A percentile compares a stretch with the other conserved stretches of the same genome.
Conservation (phyloP, 257 asterid species). For the Solanum sitiens region DNA sequence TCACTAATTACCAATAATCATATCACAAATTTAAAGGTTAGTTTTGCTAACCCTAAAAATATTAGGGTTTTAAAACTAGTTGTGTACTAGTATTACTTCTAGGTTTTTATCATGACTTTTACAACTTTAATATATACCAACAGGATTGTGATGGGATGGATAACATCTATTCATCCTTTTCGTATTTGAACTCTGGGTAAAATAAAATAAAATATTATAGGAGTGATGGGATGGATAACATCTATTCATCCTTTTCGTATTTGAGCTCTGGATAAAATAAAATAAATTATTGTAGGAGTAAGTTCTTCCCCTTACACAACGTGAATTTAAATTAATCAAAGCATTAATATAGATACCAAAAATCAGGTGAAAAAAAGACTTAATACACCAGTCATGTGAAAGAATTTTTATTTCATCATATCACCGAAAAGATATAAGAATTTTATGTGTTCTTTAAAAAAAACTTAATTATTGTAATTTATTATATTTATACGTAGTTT, state of each 20-base stretch:
- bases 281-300: not conserved
- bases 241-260: not conserved
- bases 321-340: not conserved
- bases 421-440: not conserved
- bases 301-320: not conserved
- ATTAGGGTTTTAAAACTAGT: not conserved
- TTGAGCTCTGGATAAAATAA: not conserved
- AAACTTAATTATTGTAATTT: no score
- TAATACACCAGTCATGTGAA: not conserved
- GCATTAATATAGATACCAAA: no score
- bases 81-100: not conserved
- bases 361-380: not conserved
- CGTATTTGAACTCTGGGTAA: not conserved
- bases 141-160: not conserved
- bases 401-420: not conserved
- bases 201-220: not conserved
- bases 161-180: not conserved
- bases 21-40: conserved; percentile 16
- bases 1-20: conserved; percentile 7
- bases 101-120: not conserved
- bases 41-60: not conserved
- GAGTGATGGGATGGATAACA: not conserved
- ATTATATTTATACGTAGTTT: no score
- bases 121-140: not conserved
- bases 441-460: not conserved